Evolutionary conservation across 768 basidiomycete species (phyloP).

Genomic region (Exidia glandulosa): DNA sequence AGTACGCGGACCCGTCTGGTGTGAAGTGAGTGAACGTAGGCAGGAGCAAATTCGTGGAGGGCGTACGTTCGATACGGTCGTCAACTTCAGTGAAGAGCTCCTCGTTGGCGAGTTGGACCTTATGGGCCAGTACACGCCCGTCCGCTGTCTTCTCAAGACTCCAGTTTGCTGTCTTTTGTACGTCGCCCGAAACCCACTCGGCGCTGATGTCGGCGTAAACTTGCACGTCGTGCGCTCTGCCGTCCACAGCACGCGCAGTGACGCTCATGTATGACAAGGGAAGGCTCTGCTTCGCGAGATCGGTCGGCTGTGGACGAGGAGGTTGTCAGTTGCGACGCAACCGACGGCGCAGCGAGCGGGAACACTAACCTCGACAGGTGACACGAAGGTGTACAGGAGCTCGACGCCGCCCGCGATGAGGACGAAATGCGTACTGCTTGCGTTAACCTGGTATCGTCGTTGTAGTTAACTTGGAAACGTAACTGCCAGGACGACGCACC

Average conservation of each 20-base stretch:
- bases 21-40: not conserved
- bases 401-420: constrained; percentile 7
- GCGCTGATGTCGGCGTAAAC: constrained; percentile 52
- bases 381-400: constrained; percentile 10
- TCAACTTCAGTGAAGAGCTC: not conserved
- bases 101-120: not conserved
- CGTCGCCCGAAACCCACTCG: constrained; percentile 11
- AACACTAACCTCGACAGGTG: constrained; percentile 8
- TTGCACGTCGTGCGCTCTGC: constrained; percentile 36
- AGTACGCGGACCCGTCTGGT: not conserved
- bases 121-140: not conserved
- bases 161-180: not conserved
- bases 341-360: not conserved
- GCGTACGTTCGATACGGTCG: not conserved
- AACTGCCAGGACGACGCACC: constrained; percentile 1
- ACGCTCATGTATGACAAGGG: constrained; percentile 50
- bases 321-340: too few relatives aligned
- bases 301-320: constrained; percentile 13
- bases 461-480: not conserved
- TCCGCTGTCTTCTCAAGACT: not conserved
- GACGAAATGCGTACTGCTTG: constrained; percentile 9
- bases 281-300: constrained; percentile 50
- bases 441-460: constrained; percentile 2
- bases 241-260: constrained; percentile 37
- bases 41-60: not conserved